phyloP scores from a whole-genome alignment of 179 eudicot genomes.

The Carnegiea gigantea region DNA sequence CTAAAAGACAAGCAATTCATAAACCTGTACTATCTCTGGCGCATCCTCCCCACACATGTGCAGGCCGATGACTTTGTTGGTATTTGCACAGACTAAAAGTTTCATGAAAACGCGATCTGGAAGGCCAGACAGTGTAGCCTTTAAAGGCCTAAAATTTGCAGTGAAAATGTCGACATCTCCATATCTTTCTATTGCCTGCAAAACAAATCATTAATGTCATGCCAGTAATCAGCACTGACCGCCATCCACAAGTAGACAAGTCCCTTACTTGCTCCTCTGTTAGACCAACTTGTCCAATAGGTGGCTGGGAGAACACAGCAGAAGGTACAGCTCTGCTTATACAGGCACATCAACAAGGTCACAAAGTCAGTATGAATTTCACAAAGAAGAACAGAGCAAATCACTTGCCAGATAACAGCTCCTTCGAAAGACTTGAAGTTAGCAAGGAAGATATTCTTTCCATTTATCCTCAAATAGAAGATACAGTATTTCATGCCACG shows the following conservation, averaged over 20 bases:
- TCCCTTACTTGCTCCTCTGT: conserved; percentile 83
- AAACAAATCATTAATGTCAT: conserved; percentile 18
- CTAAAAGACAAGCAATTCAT: conserved; percentile 23
- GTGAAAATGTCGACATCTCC: conserved; percentile 88
- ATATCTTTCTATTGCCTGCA: conserved; percentile 72
- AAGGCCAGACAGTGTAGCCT: conserved; percentile 93
- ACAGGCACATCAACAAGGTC: conserved; percentile 26
- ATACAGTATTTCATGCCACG: neutral
- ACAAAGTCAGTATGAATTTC: conserved; percentile 13
- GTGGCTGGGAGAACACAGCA: conserved; percentile 98
- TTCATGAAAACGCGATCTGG: conserved; percentile 95
- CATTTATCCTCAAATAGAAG: neutral
- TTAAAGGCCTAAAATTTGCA: conserved; percentile 86
- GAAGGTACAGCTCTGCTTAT: conserved; percentile 77
- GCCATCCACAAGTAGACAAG: neutral
- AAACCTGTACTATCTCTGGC: conserved; percentile 90
- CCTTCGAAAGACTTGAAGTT: neutral
- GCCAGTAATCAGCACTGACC: conserved; percentile 11
- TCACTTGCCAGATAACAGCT: neutral
- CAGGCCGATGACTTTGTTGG: conserved; percentile 76
- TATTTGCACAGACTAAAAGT: conserved; percentile 80
- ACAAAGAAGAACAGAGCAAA: conserved; percentile 1
- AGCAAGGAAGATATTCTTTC: neutral
- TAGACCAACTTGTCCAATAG: conserved; percentile 89
- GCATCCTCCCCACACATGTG: conserved; percentile 98